These are phyloP conservation scores for Neohortaea acidophila DNA, from an alignment of 495 filamentous ascomycete genomes.

Conservation along the genomic window DNA sequence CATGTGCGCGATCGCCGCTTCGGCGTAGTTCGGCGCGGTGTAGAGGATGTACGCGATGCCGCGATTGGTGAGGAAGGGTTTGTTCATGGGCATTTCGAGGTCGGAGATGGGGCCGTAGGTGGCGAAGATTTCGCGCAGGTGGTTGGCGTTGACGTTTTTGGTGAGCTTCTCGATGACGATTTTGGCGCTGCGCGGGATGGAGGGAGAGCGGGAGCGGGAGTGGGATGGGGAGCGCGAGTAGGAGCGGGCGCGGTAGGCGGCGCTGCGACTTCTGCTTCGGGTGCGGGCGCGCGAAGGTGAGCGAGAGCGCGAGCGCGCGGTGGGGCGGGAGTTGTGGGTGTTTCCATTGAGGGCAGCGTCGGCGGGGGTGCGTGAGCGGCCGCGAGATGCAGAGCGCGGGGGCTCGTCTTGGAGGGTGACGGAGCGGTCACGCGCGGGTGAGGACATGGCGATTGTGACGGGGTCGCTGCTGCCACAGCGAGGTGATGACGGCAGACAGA, in stretches of 20 bases:
- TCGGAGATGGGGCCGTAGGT: constrained; percentile 73
- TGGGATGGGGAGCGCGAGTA: constrained; percentile 24
- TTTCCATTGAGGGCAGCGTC: constrained; percentile 21
- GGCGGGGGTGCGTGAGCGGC: constrained; percentile 21
- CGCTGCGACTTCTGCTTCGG: constrained; percentile 26
- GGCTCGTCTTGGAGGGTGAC: no score
- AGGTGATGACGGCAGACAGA: no score
- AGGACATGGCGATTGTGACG: constrained; percentile 13
- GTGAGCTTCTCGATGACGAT: constrained; percentile 94
- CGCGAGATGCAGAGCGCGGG: constrained; percentile 18
- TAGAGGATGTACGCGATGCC: constrained; percentile 92
- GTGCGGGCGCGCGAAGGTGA: constrained; percentile 36
- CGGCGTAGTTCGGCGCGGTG: constrained; percentile 58
- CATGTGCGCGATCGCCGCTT: constrained; percentile 88
- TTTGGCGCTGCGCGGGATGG: constrained; percentile 30
- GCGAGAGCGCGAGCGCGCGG: constrained; percentile 17
- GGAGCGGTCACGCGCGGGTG: no score
- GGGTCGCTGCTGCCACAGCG: no score
- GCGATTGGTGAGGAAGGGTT: constrained; percentile 74
- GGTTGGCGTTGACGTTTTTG: constrained; percentile 80
- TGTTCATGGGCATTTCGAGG: constrained; percentile 78
- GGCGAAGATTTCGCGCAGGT: constrained; percentile 85
- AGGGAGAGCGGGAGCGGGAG: constrained; percentile 9
- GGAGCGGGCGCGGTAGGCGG: constrained; percentile 33
- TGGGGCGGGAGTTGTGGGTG: constrained; percentile 1